These are phyloP conservation scores for Dactylella cylindrospora DNA, from an alignment of 2,329 filamentous ascomycete species.

Conservation along the genomic window DNA sequence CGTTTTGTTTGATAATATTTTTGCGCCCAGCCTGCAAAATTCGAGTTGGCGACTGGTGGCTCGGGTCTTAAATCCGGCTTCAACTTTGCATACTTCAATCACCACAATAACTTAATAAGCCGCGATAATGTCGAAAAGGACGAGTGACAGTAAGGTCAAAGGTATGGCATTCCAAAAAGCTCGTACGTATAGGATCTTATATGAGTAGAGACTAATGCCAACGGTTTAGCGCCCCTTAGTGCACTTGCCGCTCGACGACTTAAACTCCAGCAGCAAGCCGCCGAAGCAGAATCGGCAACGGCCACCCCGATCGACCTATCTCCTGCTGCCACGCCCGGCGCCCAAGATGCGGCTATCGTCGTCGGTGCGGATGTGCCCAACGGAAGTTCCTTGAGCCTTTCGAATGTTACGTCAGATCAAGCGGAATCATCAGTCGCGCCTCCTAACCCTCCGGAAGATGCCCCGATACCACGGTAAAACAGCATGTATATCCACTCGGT, in stretches of 20 bases:
- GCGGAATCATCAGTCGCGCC: slow-evolving; percentile 2
- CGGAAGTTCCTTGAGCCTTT: background rate
- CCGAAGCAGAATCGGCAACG: slow-evolving; percentile 10
- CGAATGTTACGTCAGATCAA: background rate
- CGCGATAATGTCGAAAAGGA: slow-evolving; percentile 47
- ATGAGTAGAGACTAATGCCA: slow-evolving; percentile 1
- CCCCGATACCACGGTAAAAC: slow-evolving; percentile 34
- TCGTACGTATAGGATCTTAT: background rate
- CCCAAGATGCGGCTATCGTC: background rate
- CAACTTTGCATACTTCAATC: too few relatives aligned
- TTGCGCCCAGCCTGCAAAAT: too few relatives aligned
- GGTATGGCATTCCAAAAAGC: slow-evolving; percentile 16
- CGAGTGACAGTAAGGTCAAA: slow-evolving; percentile 46
- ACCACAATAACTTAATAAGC: too few relatives aligned
- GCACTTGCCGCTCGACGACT: slow-evolving; percentile 47
- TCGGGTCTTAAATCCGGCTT: too few relatives aligned
- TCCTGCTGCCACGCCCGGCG: slow-evolving; percentile 5
- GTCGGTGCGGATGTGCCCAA: slow-evolving; percentile 6
- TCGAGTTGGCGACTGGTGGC: too few relatives aligned
- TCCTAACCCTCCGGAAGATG: background rate
- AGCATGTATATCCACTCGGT: slow-evolving; percentile 20
- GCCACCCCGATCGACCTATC: slow-evolving; percentile 18
- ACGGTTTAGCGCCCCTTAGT: slow-evolving; percentile 43
- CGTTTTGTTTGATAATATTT: too few relatives aligned
- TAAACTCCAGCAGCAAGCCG: slow-evolving; percentile 34